These are phyloP conservation scores for Pythium volutum DNA, from an alignment of 352 stramenopile genomes.

Conservation along the genomic window DNA sequence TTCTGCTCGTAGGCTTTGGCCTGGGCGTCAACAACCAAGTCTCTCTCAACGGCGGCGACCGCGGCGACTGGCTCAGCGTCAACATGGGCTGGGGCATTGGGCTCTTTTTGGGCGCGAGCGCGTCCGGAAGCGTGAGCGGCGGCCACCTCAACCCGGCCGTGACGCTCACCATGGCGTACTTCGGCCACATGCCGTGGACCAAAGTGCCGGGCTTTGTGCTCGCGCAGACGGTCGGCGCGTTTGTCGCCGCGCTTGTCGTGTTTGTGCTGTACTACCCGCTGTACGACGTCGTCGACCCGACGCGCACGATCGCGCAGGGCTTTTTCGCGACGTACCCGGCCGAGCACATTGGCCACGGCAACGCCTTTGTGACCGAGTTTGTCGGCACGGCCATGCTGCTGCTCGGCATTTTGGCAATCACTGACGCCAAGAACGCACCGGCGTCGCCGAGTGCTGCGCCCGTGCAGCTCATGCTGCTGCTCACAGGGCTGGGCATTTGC, in stretches of 20 bases:
- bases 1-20: constrained; percentile 62
- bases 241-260: constrained; percentile 42
- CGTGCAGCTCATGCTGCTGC: constrained; percentile 41
- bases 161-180: constrained; percentile 49
- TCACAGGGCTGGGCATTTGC: constrained; percentile 63
- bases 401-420: constrained; percentile 50
- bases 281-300: constrained; percentile 46
- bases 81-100: constrained; percentile 68
- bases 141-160: constrained; percentile 68
- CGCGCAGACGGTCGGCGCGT: constrained; percentile 50
- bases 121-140: constrained; percentile 46
- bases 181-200: constrained; percentile 44
- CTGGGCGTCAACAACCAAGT: constrained; percentile 63
- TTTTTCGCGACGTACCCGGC: constrained; percentile 54
- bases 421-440: constrained; percentile 50
- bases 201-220: constrained; percentile 56
- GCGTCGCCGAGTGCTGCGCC: constrained; percentile 41
- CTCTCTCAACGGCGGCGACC: constrained; percentile 34
- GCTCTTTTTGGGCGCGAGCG: constrained; percentile 67
- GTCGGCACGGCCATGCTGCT: constrained; percentile 56
- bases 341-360: constrained; percentile 32
- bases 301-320: constrained; percentile 37
- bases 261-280: constrained; percentile 56
- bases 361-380: constrained; percentile 61
- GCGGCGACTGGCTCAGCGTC: constrained; percentile 63